These are phyloP conservation scores for Peribolospora baueri DNA, from an alignment of 768 basidiomycete species.

Conservation along the genomic window DNA sequence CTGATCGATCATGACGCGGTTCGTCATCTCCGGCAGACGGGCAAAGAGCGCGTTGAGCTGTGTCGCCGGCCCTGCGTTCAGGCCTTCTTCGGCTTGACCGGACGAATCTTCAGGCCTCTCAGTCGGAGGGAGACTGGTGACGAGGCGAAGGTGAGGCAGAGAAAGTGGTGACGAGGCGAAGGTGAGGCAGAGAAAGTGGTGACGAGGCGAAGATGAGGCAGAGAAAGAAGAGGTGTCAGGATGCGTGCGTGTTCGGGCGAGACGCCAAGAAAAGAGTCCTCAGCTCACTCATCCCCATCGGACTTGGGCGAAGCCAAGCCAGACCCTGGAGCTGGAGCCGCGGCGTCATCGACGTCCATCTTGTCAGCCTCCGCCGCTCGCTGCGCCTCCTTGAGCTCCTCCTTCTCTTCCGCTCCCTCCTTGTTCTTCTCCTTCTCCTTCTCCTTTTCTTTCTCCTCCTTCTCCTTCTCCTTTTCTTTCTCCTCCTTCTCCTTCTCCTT, in stretches of 20 bases:
- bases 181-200: no score
- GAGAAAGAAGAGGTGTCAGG: no score
- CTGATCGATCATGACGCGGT: conserved; percentile 68
- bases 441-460: conserved; percentile 3
- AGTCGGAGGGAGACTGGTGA: no score
- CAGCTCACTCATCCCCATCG: background rate
- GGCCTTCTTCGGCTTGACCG: conserved; percentile 26
- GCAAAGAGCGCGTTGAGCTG: conserved; percentile 71
- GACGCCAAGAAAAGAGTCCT: no score
- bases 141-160: no score
- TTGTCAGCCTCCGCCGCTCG: conserved; percentile 24
- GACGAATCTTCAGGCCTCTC: background rate
- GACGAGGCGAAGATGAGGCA: no score
- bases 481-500: conserved; percentile 17
- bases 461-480: conserved; percentile 4
- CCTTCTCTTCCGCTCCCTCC: background rate
- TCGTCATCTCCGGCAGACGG: conserved; percentile 82
- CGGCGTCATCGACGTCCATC: conserved; percentile 24
- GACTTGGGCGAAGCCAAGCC: background rate
- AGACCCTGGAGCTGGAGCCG: no score
- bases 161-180: no score
- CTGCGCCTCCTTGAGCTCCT: conserved; percentile 15
- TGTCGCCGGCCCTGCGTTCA: conserved; percentile 70
- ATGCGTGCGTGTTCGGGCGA: no score
- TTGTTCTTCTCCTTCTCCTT: conserved; percentile 10